Evolutionary conservation across 768 basidiomycete genomes (phyloP), one percentile per base, ranked within the genome.

Genomic region (Dioszegia hungarica): DNA sequence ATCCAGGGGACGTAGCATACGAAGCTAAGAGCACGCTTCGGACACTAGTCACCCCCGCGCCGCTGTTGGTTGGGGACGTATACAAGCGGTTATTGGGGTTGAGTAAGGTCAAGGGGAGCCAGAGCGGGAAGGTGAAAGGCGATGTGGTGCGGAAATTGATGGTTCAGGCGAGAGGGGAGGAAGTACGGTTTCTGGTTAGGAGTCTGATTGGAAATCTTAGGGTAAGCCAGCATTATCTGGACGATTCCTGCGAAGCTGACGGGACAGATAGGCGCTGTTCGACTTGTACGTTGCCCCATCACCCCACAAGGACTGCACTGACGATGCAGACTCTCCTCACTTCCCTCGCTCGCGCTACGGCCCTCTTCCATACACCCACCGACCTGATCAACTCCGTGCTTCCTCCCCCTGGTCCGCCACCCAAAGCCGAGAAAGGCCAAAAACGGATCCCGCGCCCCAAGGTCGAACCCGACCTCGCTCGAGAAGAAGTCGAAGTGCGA

Each of bases 1-100:
- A 95, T 75, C 82, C 84, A 24, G 92, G 92, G 0, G 89, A 92
- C 70, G 89, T 92, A 8, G 92, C 92, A 0, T 90, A 85, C 65
- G 82, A 84, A 56, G 89, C 90, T 10, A 90, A 87, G 70, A 61
- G 57, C 15, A 75, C 72, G 53, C 60, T 75, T 12, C 50, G 70
- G 40, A 75, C 74, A 6, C 55, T 75, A 25, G 65, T 75, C 48
- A 62, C 59, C 20, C 76, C 76, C 1, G 56, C 61, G 17, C 74
- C 75, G 1, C 49, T 77, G 6, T 54, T 74, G 0, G 72, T 90
- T 27, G 77, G 81, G 25, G 79, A 80, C 60, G 85, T 93, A 0
- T 89, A 90, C 70, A 75, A 81, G 15, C 81, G 84, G 0, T 75
- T 94, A 52, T 72, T 87, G 52, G 82, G 82, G 61, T 85, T 94